Percentiles rank a stretch among this genome's conserved stretches.
Conservation (phyloP, 164 flowering plant species). For the Platanus orientalis region DNA sequence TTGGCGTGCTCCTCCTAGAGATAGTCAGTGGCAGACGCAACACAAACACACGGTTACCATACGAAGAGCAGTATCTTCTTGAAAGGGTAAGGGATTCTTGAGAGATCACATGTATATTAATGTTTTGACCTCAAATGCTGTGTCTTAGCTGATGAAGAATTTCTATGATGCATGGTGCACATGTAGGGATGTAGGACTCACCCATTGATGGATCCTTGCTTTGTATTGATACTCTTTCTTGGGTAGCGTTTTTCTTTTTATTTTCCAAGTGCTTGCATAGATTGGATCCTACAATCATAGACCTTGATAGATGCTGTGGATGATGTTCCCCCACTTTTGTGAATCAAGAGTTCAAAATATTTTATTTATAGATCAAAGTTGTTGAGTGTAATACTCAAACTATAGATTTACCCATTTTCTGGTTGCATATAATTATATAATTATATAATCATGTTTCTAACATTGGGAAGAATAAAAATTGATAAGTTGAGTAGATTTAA, state of each 20-base stretch:
- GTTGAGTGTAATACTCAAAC: too few species aligned
- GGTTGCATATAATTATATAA: too few species aligned
- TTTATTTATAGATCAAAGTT: too few species aligned
- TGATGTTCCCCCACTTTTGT: too few species aligned
- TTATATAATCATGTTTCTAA: too few species aligned
- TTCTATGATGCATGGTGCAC: neutral
- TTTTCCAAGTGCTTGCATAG: neutral
- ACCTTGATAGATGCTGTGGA: too few species aligned
- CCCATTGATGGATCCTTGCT: neutral
- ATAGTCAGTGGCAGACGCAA: conserved; percentile 86
- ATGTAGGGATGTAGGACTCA: neutral
- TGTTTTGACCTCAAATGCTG: neutral
- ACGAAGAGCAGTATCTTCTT: conserved; percentile 68
- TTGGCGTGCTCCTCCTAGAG: conserved; percentile 89
- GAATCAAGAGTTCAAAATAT: too few species aligned
- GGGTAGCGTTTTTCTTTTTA: neutral
- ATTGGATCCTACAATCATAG: neutral
- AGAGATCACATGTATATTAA: neutral
- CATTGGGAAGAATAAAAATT: too few species aligned
- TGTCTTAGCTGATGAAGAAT: neutral
- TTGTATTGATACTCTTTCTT: neutral
- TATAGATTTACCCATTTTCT: too few species aligned
- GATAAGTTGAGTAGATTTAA: too few species aligned
- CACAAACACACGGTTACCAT: conserved; percentile 50
- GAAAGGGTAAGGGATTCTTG: conserved; percentile 57